Base-by-base conservation (phyloP, 441 rosid genomes). In the Syzygium syzygioides region DNA sequence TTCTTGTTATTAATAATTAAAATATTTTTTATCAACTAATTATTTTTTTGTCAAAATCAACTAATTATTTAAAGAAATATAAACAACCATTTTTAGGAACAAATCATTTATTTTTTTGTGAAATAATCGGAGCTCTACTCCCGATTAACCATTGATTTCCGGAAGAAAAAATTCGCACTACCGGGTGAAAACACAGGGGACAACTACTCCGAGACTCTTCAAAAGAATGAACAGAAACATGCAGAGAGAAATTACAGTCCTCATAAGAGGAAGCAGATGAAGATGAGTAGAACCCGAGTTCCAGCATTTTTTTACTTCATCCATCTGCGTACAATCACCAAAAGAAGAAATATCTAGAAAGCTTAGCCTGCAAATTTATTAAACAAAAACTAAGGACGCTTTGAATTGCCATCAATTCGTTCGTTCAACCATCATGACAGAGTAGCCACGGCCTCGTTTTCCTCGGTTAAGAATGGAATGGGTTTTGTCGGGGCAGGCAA, bases 401-500 rank as follows among this genome's bases (percentile, higher is more conserved):
- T 12, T 76, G 2, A 23, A 76, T 76, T 10, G 52, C 52, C 12
- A 76, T 20, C n/a, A 1, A 76, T 76, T 76, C 18, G 18, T 76
- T 76, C 18, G 11, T 26, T 76, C 23, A 76, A 55, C 52, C 52
- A 32, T 85, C 64, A 85, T 41, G 62, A 54, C 9, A 28, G 50
- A 85, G 52, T 57, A 85, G 86, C 57, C 10, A n/a, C 66, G 13
- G 57, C 93, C 71, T 89, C 91, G 66, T 92, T 94, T 86, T 92
- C 93, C 32, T 50, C 60, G 32, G 52, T 55, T 52, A 83, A 91
- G 88, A 98, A 97, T 5, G 95, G 98, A 86, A 98, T 96, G 2
- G 98, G 98, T 91, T 95, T 97, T 32, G 92, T 95, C 1, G 99
- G 99, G 32, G 99, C 99, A 7, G 99, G 99, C 89, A 97, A 93